These are phyloP conservation scores for Tetradesmus lagerheimii DNA, from an alignment of 139 green algal species.

Conservation along the genomic window DNA sequence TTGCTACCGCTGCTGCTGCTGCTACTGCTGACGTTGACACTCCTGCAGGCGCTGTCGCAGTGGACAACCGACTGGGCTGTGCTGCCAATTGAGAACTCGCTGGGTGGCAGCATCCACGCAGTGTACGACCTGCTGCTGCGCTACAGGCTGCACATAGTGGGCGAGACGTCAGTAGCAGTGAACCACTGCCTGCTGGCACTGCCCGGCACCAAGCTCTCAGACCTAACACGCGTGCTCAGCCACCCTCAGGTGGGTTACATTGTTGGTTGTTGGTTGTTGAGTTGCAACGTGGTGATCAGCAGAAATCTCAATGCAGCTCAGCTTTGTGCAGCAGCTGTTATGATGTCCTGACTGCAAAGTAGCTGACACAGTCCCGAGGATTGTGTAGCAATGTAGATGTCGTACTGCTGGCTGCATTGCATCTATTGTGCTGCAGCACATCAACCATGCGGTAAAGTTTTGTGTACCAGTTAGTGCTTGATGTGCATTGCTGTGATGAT, in stretches of 20 bases:
- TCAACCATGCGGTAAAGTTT: too few species aligned
- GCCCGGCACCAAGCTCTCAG: constrained; percentile 79
- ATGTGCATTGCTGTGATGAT: background rate
- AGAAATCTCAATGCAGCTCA: background rate
- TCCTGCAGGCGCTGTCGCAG: constrained; percentile 65
- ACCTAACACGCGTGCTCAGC: constrained; percentile 89
- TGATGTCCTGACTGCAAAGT: background rate
- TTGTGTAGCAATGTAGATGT: too few species aligned
- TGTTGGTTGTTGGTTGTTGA: background rate
- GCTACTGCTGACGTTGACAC: background rate
- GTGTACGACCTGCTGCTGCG: constrained; percentile 93
- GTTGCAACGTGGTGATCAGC: background rate
- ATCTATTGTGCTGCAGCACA: too few species aligned
- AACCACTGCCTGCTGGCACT: constrained; percentile 97
- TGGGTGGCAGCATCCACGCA: constrained; percentile 72
- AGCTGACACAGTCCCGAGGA: too few species aligned
- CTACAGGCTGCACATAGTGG: constrained; percentile 91
- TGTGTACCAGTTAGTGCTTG: too few species aligned
- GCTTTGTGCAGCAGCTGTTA: background rate
- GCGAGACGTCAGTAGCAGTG: constrained; percentile 87
- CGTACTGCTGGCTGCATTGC: too few species aligned
- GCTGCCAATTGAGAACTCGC: constrained; percentile 78
- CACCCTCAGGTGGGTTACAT: constrained; percentile 86
- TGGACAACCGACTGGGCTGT: constrained; percentile 73
- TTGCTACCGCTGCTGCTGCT: background rate